Percentiles rank a stretch among this genome's conserved stretches.
Conservation (phyloP, 495 filamentous ascomycete genomes). For the Trichoderma virens region DNA sequence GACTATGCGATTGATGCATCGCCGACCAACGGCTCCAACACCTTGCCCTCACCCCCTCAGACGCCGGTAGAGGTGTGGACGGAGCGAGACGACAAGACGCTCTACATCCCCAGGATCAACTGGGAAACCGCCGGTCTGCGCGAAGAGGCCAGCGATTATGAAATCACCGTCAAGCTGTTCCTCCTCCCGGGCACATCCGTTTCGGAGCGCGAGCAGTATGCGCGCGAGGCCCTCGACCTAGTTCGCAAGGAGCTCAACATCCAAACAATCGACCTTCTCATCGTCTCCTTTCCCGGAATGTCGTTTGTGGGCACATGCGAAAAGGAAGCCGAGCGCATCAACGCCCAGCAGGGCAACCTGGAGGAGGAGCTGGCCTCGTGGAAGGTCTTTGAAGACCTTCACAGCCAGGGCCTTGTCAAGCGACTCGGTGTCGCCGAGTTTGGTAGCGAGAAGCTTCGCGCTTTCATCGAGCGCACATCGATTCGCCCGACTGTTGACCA, state of each 20-base stretch:
- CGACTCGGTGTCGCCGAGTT: conserved; percentile 86
- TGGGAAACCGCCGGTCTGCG: conserved; percentile 60
- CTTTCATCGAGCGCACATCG: conserved; percentile 47
- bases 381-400: conserved; percentile 65
- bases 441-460: conserved; percentile 66
- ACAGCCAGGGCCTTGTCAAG: conserved; percentile 60
- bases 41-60: conserved; percentile 27
- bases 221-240: conserved; percentile 65
- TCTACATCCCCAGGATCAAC: conserved; percentile 73
- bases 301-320: conserved; percentile 90
- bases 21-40: conserved; percentile 40
- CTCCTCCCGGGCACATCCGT: conserved; percentile 67
- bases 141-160: conserved; percentile 74
- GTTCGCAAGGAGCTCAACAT: conserved; percentile 73
- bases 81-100: conserved; percentile 41
- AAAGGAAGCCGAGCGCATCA: conserved; percentile 60
- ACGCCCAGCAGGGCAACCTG: conserved; percentile 51
- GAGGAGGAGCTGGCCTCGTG: conserved; percentile 60
- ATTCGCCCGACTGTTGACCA: conserved; percentile 83
- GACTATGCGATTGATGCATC: conserved; percentile 40
- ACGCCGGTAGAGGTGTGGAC: conserved; percentile 55
- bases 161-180: conserved; percentile 92
- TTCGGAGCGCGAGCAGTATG: conserved; percentile 54
- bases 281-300: conserved; percentile 88
- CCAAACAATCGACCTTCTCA: conserved; percentile 73